Conservation (phyloP, 345 rosid species). For the Sisymbrium altissimum region DNA sequence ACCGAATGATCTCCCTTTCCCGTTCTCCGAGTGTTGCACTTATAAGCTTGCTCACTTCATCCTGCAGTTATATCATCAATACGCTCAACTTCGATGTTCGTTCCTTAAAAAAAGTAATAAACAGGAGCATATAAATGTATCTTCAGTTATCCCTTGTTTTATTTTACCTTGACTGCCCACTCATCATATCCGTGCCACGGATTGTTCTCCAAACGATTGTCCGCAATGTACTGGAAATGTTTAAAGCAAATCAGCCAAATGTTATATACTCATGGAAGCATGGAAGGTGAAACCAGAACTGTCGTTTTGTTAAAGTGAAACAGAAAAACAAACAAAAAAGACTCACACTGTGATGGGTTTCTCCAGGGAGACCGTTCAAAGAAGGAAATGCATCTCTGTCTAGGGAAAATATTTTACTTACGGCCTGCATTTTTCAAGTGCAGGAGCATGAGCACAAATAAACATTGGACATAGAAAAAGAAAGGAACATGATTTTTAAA, state of each 20-base stretch:
- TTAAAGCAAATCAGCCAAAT: slow-evolving; percentile 8
- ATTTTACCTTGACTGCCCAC: slow-evolving; percentile 80
- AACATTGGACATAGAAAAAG: neutral
- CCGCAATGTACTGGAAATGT: slow-evolving; percentile 70
- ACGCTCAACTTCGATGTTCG: neutral
- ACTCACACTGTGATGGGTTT: slow-evolving; percentile 87
- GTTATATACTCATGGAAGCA: slow-evolving; percentile 4
- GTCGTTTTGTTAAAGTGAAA: neutral
- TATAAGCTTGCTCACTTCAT: slow-evolving; percentile 81
- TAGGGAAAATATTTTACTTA: slow-evolving; percentile 75
- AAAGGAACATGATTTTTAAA: neutral
- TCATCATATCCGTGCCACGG: slow-evolving; percentile 88
- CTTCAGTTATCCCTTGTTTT: neutral
- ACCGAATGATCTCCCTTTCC: slow-evolving; percentile 78
- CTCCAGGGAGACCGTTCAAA: slow-evolving; percentile 84
- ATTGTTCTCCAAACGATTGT: slow-evolving; percentile 61
- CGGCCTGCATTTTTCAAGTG: slow-evolving; percentile 49
- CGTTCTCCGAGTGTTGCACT: slow-evolving; percentile 53
- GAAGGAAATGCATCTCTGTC: slow-evolving; percentile 93
- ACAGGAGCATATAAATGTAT: neutral
- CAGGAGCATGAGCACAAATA: slow-evolving; percentile 20
- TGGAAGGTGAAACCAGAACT: neutral
- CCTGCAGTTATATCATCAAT: slow-evolving; percentile 42
- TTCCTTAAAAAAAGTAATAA: neutral
- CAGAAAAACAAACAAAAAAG: neutral